These are phyloP conservation scores for Geotrichum klebahnii DNA, from an alignment of 1,139 yeast species.

Conservation along the genomic window DNA sequence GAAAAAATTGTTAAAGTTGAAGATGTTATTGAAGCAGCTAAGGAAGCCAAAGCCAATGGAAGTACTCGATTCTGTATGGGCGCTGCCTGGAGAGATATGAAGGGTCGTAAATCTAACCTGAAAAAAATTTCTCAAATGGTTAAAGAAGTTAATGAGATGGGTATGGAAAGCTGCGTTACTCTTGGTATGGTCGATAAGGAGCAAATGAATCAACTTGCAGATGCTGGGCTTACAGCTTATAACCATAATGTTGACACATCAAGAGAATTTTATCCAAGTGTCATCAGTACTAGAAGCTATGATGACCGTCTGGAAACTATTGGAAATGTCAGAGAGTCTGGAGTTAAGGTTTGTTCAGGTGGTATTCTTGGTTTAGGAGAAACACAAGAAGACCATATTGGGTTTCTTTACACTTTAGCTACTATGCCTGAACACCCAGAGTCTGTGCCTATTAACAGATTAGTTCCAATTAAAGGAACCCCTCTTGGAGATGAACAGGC, in stretches of 20 bases:
- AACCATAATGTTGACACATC: conserved; percentile 80
- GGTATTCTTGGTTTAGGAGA: conserved; percentile 80
- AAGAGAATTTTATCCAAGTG: conserved; percentile 67
- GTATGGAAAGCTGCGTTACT: conserved; percentile 76
- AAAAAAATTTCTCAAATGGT: conserved; percentile 65
- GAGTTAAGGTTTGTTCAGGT: conserved; percentile 71
- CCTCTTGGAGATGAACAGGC: conserved; percentile 53
- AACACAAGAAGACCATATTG: conserved; percentile 63
- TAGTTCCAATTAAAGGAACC: conserved; percentile 77
- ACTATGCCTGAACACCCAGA: conserved; percentile 71
- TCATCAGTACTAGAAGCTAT: conserved; percentile 63
- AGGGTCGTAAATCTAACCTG: conserved; percentile 66
- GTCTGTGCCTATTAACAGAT: conserved; percentile 72
- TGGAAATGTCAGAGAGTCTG: conserved; percentile 59
- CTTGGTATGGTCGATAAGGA: conserved; percentile 67
- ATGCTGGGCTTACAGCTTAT: conserved; percentile 76
- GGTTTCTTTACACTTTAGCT: conserved; percentile 63
- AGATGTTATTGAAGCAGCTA: conserved; percentile 60
- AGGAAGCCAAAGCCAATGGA: conserved; percentile 62
- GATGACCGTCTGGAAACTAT: conserved; percentile 69
- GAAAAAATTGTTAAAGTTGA: conserved; percentile 60
- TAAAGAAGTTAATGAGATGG: conserved; percentile 56
- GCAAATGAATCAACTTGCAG: conserved; percentile 56
- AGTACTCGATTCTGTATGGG: conserved; percentile 82
- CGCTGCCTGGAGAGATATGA: conserved; percentile 86